phyloP scores from a whole-genome alignment of 2,329 filamentous ascomycete genomes.

The Gremmenia infestans region DNA sequence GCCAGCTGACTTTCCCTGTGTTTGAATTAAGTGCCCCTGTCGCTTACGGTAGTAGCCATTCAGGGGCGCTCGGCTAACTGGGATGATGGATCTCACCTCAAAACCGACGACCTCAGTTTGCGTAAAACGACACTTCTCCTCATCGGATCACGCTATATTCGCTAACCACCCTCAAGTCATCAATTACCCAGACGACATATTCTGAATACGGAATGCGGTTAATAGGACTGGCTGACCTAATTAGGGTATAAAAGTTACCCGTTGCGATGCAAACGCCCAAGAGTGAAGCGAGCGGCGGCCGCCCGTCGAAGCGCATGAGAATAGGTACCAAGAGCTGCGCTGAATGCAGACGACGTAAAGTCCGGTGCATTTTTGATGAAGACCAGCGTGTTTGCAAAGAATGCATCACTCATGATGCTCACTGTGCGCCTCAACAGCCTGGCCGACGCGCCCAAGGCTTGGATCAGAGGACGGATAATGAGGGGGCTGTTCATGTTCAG shows the following conservation, averaged over 20 bases:
- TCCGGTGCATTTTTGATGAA: slow-evolving; percentile 41
- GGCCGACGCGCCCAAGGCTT: slow-evolving; percentile 1
- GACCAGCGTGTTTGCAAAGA: slow-evolving; percentile 37
- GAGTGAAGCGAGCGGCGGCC: not conserved
- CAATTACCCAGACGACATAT: too few species aligned
- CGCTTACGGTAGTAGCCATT: not conserved
- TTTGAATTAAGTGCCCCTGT: not conserved
- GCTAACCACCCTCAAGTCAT: too few species aligned
- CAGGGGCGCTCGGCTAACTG: not conserved
- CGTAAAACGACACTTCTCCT: too few species aligned
- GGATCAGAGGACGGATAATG: not conserved
- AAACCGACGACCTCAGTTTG: too few species aligned
- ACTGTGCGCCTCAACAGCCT: slow-evolving; percentile 41
- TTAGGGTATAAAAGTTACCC: not conserved
- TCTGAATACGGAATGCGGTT: too few species aligned
- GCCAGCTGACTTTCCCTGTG: too few species aligned
- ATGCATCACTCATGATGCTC: slow-evolving; percentile 40
- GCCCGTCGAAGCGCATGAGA: slow-evolving; percentile 28
- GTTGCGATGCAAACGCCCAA: slow-evolving; percentile 6
- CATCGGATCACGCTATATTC: too few species aligned
- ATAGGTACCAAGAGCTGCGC: slow-evolving; percentile 33
- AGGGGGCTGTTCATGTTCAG: slow-evolving; percentile 2
- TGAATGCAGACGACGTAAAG: slow-evolving; percentile 45
- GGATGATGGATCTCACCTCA: too few species aligned
- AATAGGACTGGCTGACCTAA: too few species aligned